Base-by-base conservation (phyloP, 805 yeast genomes). In the Metschnikowia dekortorum region DNA sequence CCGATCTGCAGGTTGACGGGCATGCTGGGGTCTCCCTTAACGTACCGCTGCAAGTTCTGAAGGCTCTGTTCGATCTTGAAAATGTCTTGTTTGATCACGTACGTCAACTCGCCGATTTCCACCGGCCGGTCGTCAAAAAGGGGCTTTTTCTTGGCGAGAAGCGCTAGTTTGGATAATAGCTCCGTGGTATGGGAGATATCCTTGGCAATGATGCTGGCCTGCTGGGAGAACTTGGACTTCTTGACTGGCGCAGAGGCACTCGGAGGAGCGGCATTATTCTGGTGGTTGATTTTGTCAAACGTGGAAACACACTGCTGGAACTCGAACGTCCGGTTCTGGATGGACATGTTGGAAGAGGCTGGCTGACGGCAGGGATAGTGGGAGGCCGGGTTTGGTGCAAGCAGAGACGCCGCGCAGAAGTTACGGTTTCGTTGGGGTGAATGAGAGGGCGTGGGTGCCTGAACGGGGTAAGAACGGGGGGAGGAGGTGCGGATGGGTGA, bases 81-180 rank as follows among this genome's bases (percentile, higher is more conserved):
- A 46, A 94, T 83, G 61, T 87, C 96, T 66, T 94, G 97, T 55
- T 86, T 87, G 53, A 86, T 84, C 39, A 90, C 85, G 58, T 84
- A 87, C 0, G 99, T 91, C 55, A 94, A 74, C 66, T 94, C 97
- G 18, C 91, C 88, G 55, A 94, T 89, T 63, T 94, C 98, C 13
- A 89, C 84, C 0, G 98, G 97, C 57, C 87, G 84, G 68, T 94
- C 99, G 62, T 91, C 96, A 57, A 94, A 89, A 63, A 92, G 69
- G 16, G 97, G 96, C 64, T 90, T 91, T 59, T 90, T 76, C 66
- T 87, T 89, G 3, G 99, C 97, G 56, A 94, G 69, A 56, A 78
- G 73, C 2, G 98, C 96, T 48, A 94, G 74, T 60, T 89, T 84
- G 36, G 86, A 82, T 49, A 94, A 73, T 58, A 90, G 74, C 47